Conservation (phyloP, 2,329 filamentous ascomycete species). For the Akanthomyces dipterigenus region DNA sequence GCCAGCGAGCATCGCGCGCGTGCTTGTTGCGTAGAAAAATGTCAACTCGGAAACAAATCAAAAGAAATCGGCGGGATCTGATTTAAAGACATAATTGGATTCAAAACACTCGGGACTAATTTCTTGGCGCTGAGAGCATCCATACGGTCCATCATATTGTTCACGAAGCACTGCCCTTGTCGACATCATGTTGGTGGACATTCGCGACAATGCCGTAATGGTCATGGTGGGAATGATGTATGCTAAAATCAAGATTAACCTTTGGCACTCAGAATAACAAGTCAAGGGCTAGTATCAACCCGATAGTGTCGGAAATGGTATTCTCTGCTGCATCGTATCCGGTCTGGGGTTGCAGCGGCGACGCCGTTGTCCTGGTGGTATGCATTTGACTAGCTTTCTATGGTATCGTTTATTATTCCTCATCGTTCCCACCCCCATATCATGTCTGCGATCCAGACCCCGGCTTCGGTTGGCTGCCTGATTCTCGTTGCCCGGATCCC, state of each 20-base stretch:
- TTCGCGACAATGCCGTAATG: too few species aligned
- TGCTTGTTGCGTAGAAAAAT: neutral
- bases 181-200: too few species aligned
- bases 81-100: too few species aligned
- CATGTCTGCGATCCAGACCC: neutral
- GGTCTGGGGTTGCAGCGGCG: neutral
- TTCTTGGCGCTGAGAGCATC: too few species aligned
- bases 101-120: too few species aligned
- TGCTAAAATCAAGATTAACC: too few species aligned
- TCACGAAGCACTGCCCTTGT: too few species aligned
- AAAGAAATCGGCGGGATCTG: too few species aligned
- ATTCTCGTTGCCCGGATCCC: neutral
- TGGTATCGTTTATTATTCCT: neutral
- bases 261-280: too few species aligned
- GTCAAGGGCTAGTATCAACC: neutral
- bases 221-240: too few species aligned
- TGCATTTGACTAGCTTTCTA: neutral
- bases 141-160: too few species aligned
- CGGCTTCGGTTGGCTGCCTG: neutral
- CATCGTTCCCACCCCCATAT: neutral
- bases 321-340: neutral
- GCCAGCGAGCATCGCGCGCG: neutral
- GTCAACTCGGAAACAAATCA: too few species aligned
- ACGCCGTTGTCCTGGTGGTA: neutral
- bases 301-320: neutral